Base-by-base conservation (phyloP, 2,329 filamentous ascomycete genomes). In the Pseudomassariella vexata region DNA sequence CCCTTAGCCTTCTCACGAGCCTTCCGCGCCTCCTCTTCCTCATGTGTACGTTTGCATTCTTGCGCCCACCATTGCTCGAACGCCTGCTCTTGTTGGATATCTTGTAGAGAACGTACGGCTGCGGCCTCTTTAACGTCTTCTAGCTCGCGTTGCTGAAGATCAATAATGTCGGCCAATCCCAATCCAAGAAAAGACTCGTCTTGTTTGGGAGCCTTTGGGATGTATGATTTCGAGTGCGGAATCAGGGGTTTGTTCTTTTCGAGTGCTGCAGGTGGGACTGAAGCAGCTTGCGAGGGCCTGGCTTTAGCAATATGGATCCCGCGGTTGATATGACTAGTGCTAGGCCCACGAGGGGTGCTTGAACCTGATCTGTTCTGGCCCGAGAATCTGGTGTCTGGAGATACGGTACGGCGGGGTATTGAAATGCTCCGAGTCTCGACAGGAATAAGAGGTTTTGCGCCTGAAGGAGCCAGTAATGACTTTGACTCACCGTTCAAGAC, bases 1-100 rank as follows among this genome's bases (percentile, higher is more conserved):
- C 56, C 63, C 33, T 63, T 62, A 9, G 63, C 66, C 44, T 70
- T 63, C 26, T 61, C 59, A 36, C 56, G 59, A 20, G 50, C 51
- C 16, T 56, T 50, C 30, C 61, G 55, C 26, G 59, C 51, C 3
- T 68, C 66, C 39, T 75, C 73, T 39, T 78, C 77, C 44, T 82
- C 76, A 42, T 82, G 80, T 22, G 82, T 75, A 18, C 84, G 70
- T 38, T 72, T 71, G 47, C 81, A 87, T 57, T 95, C 89, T 40
- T 84, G 79, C 44, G 94, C 86, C 88, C 88, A 95, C 88, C 89
- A 95, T 54, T 94, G 81, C 53, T 95, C 86, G 54, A 98, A 98
- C 31, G 87, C 87, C 53, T 98, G 92, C 59, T 98, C 92, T 44
- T 92, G 79, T 55, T 98, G 92, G 37, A 98, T 98, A 41, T 96